These are phyloP conservation scores for Phlebiopsis flavidoalba DNA, from an alignment of 768 basidiomycete genomes.

Conservation along the genomic window DNA sequence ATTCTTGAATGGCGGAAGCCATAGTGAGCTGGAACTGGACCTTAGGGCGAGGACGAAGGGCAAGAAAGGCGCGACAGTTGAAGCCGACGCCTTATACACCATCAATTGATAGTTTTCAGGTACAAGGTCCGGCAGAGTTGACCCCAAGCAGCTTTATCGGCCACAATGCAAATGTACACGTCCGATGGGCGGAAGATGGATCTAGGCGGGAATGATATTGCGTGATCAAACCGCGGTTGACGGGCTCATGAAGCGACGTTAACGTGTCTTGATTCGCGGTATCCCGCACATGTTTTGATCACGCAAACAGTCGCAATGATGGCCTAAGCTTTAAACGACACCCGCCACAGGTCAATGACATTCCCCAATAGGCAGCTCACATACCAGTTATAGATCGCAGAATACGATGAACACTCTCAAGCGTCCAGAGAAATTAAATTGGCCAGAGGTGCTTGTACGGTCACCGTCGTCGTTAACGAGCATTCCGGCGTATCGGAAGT, in stretches of 20 bases:
- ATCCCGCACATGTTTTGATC: background rate
- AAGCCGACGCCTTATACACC: too few relatives aligned
- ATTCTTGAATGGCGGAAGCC: background rate
- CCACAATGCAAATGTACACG: background rate
- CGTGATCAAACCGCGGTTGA: background rate
- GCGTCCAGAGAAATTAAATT: too few relatives aligned
- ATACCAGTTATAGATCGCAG: too few relatives aligned
- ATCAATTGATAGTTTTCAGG: background rate
- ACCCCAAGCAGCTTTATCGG: background rate
- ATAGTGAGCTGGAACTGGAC: background rate
- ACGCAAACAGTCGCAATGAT: slow-evolving; percentile 1
- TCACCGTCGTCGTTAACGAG: background rate
- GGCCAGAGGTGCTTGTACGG: background rate
- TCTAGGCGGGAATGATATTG: background rate
- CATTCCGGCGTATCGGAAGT: background rate
- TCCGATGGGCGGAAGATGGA: too few relatives aligned
- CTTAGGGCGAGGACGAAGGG: background rate
- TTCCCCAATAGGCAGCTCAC: too few relatives aligned
- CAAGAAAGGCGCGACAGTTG: background rate
- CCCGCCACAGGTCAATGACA: too few relatives aligned
- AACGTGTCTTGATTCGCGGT: too few relatives aligned
- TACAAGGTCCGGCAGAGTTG: background rate
- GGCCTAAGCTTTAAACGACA: too few relatives aligned
- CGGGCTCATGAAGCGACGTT: background rate
- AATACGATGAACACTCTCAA: too few relatives aligned